Evolutionary conservation across 306 rosid genomes (phyloP), one percentile per base, ranked within the genome.

Genomic region (Lablab purpureus): DNA sequence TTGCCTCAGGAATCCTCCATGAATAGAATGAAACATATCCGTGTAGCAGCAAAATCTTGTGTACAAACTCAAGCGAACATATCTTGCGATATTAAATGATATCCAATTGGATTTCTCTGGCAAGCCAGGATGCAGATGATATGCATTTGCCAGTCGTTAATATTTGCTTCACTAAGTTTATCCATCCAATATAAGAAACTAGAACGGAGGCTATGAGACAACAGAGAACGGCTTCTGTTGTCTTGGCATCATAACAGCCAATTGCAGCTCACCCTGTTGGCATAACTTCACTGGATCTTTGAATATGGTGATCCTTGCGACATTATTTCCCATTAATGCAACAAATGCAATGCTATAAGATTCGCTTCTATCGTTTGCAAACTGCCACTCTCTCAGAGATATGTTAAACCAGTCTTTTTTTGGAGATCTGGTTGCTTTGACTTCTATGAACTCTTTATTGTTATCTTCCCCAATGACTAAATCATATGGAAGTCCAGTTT

Each of bases 391-490:
- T 59, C 87, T 90, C 22, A 21, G 9, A 7, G 98, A 80, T 82
- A 95, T 91, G 76, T 81, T 71, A 54, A 93, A 91, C 99, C 99
- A 95, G 84, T 95, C 97, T 75, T 95, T 93, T 76, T 76, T 87
- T 22, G 78, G 83, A 56, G 91, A 90, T 74, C 84, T 84, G n/a
- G 97, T 92, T 67, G 99, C 84, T 78, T 94, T 94, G 52, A 94
- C 99, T 89, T 94, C 99, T 54, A 94, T 78, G 81, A 71, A 92
- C 84, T 91, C 92, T 73, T 0, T 25, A 18, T 49, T 71, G 77
- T 60, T 77, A 77, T 78, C 88, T 34, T 81, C 87, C 60, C 82
- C 88, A 9, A 87, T 55, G 32, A 89, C 78, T 37, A 94, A 34
- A 82, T 92, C 99, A 54, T 86, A 94, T 17, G 97, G 99, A 41